Evolutionary conservation across 129 eudicot species (phyloP).

Genomic region (Smallanthus sonchifolius): DNA sequence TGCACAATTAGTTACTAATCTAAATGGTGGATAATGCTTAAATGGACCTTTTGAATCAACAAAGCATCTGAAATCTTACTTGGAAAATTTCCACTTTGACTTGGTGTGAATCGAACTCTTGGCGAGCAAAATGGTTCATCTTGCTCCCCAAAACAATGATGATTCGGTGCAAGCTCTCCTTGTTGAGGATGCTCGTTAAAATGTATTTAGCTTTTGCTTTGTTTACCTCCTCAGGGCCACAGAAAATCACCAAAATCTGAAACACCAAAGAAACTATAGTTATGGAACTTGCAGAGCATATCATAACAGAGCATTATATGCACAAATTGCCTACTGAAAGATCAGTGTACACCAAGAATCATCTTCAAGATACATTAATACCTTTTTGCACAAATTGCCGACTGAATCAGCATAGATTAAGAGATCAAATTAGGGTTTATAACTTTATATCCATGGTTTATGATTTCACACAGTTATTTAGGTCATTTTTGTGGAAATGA

Average conservation of each 20-base stretch:
- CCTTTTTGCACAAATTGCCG: background rate
- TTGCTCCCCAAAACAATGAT: constrained; percentile 46
- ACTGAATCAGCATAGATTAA: background rate
- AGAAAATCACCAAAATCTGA: constrained; percentile 52
- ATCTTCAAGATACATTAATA: background rate
- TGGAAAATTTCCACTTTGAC: constrained; percentile 55
- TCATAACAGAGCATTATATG: background rate
- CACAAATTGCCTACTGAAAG: background rate
- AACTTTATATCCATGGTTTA: background rate
- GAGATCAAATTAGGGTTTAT: background rate
- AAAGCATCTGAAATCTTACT: constrained; percentile 26
- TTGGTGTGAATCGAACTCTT: constrained; percentile 18
- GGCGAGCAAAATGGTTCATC: constrained; percentile 46
- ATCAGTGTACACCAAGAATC: background rate
- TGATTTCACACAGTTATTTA: background rate
- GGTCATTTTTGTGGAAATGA: background rate
- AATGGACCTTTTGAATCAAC: background rate
- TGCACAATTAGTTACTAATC: background rate
- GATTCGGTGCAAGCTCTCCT: constrained; percentile 37
- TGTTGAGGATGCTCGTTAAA: constrained; percentile 30
- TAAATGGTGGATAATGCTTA: background rate
- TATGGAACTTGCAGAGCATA: background rate
- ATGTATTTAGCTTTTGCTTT: constrained; percentile 33
- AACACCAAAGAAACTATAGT: background rate
- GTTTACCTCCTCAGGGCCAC: constrained; percentile 38